These are phyloP conservation scores for Yarrowia sp. DNA, from an alignment of 805 yeast species.

Conservation along the genomic window DNA sequence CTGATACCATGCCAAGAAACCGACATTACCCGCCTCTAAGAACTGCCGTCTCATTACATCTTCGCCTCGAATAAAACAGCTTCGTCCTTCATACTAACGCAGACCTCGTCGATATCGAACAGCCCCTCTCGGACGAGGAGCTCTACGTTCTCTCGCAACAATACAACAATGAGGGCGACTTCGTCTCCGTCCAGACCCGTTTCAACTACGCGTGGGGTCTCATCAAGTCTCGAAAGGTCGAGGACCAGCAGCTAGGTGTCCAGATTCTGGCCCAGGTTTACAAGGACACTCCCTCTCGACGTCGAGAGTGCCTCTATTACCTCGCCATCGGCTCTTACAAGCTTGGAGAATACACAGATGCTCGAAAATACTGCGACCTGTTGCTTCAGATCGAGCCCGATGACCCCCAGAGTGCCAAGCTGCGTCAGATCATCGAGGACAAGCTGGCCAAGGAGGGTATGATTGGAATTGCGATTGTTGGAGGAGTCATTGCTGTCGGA, in stretches of 20 bases:
- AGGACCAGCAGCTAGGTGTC: conserved; percentile 76
- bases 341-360: conserved; percentile 80
- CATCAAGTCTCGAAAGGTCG: conserved; percentile 61
- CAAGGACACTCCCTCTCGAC: conserved; percentile 73
- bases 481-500: conserved; percentile 82
- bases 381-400: conserved; percentile 78
- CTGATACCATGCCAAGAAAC: too few species aligned
- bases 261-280: conserved; percentile 59
- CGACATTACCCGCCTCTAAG: too few species aligned
- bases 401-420: conserved; percentile 68
- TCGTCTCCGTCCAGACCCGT: conserved; percentile 74
- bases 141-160: conserved; percentile 72
- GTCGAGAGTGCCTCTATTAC: conserved; percentile 88
- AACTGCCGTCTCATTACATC: too few species aligned
- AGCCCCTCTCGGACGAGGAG: conserved; percentile 68
- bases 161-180: conserved; percentile 75
- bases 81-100: conserved; percentile 6
- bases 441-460: conserved; percentile 84
- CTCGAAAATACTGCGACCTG: conserved; percentile 80
- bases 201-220: conserved; percentile 98
- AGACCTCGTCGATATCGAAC: conserved; percentile 17
- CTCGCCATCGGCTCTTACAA: conserved; percentile 84
- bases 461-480: conserved; percentile 81
- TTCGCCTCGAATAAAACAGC: too few species aligned
- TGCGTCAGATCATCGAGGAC: conserved; percentile 77